Base-by-base conservation (phyloP, 331 rosid genomes). In the Quercus phellos region DNA sequence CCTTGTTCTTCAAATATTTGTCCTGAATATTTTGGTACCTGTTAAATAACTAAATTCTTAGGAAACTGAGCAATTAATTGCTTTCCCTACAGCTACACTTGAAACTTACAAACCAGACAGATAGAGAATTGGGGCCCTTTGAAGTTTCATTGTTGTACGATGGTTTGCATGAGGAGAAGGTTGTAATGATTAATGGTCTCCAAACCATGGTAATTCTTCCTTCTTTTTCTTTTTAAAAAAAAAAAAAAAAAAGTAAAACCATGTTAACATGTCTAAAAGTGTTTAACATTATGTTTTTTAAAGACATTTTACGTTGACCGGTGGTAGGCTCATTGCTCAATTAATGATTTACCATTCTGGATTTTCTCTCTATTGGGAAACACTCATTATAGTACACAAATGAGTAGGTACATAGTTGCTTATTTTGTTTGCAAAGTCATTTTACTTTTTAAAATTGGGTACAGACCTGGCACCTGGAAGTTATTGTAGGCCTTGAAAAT, bases 41-140 rank as follows among this genome's bases (percentile, higher is more conserved):
- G n/a, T 58, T 21, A 66, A 74, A 42, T 55, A 34, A 58, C 55
- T 56, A 30, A 68, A 32, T 29, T 34, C 58, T 72, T 80, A 75
- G 74, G 82, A 81, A 69, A 61, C 76, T 88, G 74, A 86, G 76
- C 43, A 43, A 77, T 71, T 75, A 55, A 75, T 69, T 84, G 72
- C 70, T 80, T 61, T 70, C 35, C 72, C 26, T 88, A 82, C 97
- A 93, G 99, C 88, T 93, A 75, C 91, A 85, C 63, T 30, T 95
- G 86, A 90, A 84, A 29, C 86, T 95, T 73, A 74, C 85, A 69
- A 93, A 93, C 82, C 92, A 86, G 83, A 86, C 95, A 55, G 98
- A 93, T 43, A 85, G 83, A 83, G 96, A 85, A 86, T 74, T 93
- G 59, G 97, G 99, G 69, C 99, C 99, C 2, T 91, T 95, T 78